Conservation (phyloP, 805 yeast species). For the Suhomyces vadensis region DNA sequence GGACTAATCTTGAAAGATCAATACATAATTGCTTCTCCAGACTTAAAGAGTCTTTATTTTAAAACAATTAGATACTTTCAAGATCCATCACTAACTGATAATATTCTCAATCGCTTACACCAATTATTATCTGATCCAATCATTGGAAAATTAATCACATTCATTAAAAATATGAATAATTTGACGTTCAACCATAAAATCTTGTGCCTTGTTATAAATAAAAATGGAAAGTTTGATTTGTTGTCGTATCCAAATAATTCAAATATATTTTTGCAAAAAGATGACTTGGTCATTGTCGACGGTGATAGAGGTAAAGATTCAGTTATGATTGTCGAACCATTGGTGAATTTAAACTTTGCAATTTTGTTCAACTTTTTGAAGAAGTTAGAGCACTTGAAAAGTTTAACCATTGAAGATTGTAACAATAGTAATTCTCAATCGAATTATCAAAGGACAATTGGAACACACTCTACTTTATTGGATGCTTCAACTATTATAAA, state of each 20-base stretch:
- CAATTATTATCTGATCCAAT: constrained; percentile 27
- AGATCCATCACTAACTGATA: constrained; percentile 25
- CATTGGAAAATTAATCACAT: constrained; percentile 34
- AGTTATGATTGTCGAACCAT: constrained; percentile 69
- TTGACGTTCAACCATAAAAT: constrained; percentile 42
- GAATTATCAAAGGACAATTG: constrained; percentile 25
- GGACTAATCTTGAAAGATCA: constrained; percentile 59
- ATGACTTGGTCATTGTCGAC: constrained; percentile 74
- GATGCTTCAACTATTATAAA: constrained; percentile 40
- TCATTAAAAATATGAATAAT: constrained; percentile 42
- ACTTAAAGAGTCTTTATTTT: constrained; percentile 49
- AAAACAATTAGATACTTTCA: constrained; percentile 58
- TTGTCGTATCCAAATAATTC: constrained; percentile 66
- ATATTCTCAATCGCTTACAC: constrained; percentile 29
- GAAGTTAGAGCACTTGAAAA: constrained; percentile 66
- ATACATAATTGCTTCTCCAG: constrained; percentile 59
- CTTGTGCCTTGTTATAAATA: constrained; percentile 53
- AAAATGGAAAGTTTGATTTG: constrained; percentile 69
- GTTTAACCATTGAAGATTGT: constrained; percentile 40
- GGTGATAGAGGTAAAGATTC: constrained; percentile 85
- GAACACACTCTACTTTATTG: constrained; percentile 41
- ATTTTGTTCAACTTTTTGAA: constrained; percentile 71
- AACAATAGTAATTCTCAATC: constrained; percentile 16
- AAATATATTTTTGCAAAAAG: constrained; percentile 54
- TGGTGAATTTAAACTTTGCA: constrained; percentile 62